These are phyloP conservation scores for Sphagnum tenellum DNA, from an alignment of 225 moss, liverwort and hornwort genomes.

Conservation along the genomic window DNA sequence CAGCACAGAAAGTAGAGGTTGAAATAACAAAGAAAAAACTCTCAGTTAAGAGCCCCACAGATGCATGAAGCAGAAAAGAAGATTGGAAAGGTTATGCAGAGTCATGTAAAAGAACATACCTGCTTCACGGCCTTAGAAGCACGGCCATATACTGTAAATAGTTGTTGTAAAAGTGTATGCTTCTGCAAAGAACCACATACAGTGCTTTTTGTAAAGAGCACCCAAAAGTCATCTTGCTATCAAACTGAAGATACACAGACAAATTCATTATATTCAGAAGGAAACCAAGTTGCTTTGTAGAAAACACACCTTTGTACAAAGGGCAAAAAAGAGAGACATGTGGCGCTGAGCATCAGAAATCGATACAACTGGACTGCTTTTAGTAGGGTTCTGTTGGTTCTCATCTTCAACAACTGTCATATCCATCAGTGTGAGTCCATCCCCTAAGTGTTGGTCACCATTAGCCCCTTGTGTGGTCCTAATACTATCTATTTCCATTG, in stretches of 20 bases:
- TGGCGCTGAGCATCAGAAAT: constrained; percentile 88
- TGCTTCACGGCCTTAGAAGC: constrained; percentile 91
- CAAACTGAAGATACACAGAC: no score
- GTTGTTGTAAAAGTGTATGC: constrained; percentile 69
- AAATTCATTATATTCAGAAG: no score
- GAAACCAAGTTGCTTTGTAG: no score
- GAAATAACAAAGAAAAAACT: no score
- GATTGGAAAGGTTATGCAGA: no score
- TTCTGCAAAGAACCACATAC: constrained; percentile 33
- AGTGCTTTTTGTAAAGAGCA: no score
- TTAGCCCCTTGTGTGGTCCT: constrained; percentile 13
- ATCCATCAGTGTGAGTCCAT: constrained; percentile 37
- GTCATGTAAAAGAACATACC: constrained; percentile 20
- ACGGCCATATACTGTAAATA: constrained; percentile 80
- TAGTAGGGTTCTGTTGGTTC: constrained; percentile 36
- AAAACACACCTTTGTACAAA: constrained; percentile 85
- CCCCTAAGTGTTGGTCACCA: constrained; percentile 39
- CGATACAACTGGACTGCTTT: constrained; percentile 40
- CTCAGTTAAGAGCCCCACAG: no score
- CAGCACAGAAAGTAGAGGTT: no score
- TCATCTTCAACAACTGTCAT: constrained; percentile 35
- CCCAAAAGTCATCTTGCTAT: no score
- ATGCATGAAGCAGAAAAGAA: no score
- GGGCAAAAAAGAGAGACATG: constrained; percentile 96
- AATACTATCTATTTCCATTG: constrained; percentile 55